Percentiles rank a stretch among this genome's conserved stretches.
Evolutionary conservation across 2,329 filamentous ascomycete genomes (phyloP).

Genomic region (Exophiala sp.): DNA sequence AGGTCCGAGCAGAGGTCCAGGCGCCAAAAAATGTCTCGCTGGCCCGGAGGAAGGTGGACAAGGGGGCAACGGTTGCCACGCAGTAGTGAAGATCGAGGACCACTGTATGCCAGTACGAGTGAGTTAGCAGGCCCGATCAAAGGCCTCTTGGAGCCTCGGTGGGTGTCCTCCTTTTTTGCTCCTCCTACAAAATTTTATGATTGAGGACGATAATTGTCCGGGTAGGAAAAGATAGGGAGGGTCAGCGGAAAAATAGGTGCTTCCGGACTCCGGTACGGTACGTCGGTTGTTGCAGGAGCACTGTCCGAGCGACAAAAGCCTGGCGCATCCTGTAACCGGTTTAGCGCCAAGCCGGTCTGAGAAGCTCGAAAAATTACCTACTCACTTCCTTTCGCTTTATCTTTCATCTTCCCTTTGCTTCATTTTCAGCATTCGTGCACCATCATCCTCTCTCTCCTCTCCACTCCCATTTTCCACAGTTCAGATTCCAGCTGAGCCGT

Average conservation of each 20-base stretch:
- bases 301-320: constrained; percentile 1
- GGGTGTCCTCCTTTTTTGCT: constrained; percentile 9
- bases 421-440: constrained; percentile 4
- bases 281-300: background rate
- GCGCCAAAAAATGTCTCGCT: too few relatives aligned
- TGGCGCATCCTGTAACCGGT: constrained; percentile 9
- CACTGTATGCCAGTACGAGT: background rate
- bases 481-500: constrained; percentile 33
- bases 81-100: background rate
- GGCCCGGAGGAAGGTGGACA: background rate
- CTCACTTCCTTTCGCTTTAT: constrained; percentile 35
- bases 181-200: constrained; percentile 17
- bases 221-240: background rate
- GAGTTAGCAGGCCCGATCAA: background rate
- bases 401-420: constrained; percentile 30
- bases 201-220: constrained; percentile 22
- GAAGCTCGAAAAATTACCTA: constrained; percentile 26
- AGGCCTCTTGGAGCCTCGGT: background rate
- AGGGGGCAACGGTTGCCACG: constrained; percentile 1
- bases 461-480: constrained; percentile 28
- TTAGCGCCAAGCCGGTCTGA: constrained; percentile 19
- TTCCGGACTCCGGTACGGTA: background rate
- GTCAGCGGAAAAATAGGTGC: constrained; percentile 2
- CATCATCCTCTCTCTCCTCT: constrained; percentile 34
- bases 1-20: too few relatives aligned